phyloP scores from a whole-genome alignment of 345 rosid species.

The Rhizophora apiculata region DNA sequence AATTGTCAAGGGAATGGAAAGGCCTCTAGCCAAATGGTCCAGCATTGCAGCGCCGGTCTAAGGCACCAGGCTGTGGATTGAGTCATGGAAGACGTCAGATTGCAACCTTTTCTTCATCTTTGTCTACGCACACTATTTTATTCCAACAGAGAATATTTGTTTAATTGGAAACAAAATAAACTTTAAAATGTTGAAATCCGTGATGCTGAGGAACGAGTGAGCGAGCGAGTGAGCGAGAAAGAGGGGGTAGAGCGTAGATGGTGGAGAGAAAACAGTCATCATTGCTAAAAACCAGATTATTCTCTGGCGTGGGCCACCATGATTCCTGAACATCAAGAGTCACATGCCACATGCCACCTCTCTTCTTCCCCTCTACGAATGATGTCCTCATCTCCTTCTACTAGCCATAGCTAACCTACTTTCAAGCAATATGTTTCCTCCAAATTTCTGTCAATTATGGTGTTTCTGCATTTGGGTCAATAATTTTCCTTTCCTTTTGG shows the following conservation, averaged over 20 bases:
- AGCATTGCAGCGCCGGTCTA: slow-evolving; percentile 16
- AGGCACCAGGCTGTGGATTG: not conserved
- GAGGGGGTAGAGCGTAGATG: slow-evolving; percentile 8
- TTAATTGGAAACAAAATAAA: not conserved
- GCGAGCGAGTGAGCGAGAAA: slow-evolving; percentile 6
- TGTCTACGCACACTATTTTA: slow-evolving; percentile 28
- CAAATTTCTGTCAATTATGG: slow-evolving; percentile 10
- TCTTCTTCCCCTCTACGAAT: not conserved
- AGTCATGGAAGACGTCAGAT: slow-evolving; percentile 26
- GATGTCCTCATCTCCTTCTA: slow-evolving; percentile 40
- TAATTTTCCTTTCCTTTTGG: slow-evolving; percentile 7
- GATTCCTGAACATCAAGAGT: slow-evolving; percentile 50
- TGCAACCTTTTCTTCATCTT: slow-evolving; percentile 29
- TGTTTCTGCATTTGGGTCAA: not conserved
- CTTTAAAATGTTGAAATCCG: not conserved
- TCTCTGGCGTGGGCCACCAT: slow-evolving; percentile 70
- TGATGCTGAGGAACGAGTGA: not conserved
- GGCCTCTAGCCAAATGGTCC: slow-evolving; percentile 7
- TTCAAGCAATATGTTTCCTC: slow-evolving; percentile 19
- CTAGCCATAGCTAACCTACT: slow-evolving; percentile 33
- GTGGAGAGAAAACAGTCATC: slow-evolving; percentile 26
- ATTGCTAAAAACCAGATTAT: slow-evolving; percentile 59
- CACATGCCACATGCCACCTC: slow-evolving; percentile 46
- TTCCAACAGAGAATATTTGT: not conserved
- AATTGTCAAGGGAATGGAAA: slow-evolving; percentile 17